A percentile compares a stretch with the other conserved stretches of the same genome.
Conservation (phyloP, 441 rosid species). For the Kokia cookei region DNA sequence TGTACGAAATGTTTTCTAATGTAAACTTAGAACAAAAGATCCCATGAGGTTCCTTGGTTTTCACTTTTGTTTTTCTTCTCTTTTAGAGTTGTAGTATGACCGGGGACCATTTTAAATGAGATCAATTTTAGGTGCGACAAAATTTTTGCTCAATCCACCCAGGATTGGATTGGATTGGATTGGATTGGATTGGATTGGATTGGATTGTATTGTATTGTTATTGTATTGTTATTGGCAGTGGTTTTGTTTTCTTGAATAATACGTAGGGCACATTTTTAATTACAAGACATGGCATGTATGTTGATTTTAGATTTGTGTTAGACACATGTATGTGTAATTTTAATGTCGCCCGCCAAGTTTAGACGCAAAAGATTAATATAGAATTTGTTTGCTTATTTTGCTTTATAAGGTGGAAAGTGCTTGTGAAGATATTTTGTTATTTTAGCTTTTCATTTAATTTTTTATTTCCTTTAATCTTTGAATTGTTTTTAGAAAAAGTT, state of each 20-base stretch:
- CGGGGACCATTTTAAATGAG: constrained; percentile 12
- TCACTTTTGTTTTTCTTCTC: background rate
- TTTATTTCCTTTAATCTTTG: too few relatives aligned
- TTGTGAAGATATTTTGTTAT: too few relatives aligned
- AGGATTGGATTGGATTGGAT: background rate
- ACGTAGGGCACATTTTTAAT: background rate
- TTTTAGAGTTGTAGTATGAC: background rate
- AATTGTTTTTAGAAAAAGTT: too few relatives aligned
- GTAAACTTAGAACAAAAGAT: constrained; percentile 10
- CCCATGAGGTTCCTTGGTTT: constrained; percentile 9
- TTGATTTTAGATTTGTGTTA: background rate
- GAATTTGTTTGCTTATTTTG: too few relatives aligned
- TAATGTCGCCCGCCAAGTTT: too few relatives aligned
- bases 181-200: background rate
- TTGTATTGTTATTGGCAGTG: too few relatives aligned
- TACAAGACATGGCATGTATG: background rate
- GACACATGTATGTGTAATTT: background rate
- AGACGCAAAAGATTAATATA: too few relatives aligned
- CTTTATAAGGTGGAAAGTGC: too few relatives aligned
- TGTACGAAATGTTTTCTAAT: constrained; percentile 2
- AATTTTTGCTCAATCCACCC: constrained; percentile 12
- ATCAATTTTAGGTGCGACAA: constrained; percentile 4
- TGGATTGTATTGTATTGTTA: background rate
- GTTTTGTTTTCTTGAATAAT: background rate
- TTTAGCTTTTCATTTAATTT: too few relatives aligned